Evolutionary conservation across 2,329 filamentous ascomycete genomes (phyloP).

Genomic region (Pseudogymnoascus sp.): DNA sequence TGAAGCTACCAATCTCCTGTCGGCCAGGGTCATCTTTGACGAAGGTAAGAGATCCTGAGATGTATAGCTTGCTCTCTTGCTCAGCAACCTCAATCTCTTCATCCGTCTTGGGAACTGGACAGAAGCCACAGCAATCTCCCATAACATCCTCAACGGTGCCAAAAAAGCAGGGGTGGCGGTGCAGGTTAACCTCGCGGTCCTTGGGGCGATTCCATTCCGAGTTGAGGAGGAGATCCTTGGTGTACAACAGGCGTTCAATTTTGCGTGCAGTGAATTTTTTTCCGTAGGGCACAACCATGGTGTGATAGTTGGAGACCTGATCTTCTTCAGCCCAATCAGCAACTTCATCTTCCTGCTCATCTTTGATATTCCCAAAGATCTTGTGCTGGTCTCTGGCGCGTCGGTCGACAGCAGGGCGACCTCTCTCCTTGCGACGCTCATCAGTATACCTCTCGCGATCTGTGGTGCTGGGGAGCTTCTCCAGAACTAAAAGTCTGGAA

Average conservation of each 20-base stretch:
- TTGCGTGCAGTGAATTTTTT: slow-evolving; percentile 53
- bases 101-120: slow-evolving; percentile 59
- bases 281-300: slow-evolving; percentile 65
- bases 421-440: slow-evolving; percentile 63
- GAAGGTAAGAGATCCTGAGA: slow-evolving; percentile 66
- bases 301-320: slow-evolving; percentile 73
- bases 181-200: slow-evolving; percentile 67
- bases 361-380: slow-evolving; percentile 67
- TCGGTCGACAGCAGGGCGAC: slow-evolving; percentile 51
- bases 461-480: slow-evolving; percentile 62
- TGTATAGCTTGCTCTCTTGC: slow-evolving; percentile 66
- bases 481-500: slow-evolving; percentile 70
- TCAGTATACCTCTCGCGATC: slow-evolving; percentile 65
- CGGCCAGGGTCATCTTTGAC: slow-evolving; percentile 75
- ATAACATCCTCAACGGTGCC: slow-evolving; percentile 68
- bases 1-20: slow-evolving; percentile 65
- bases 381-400: slow-evolving; percentile 32
- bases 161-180: slow-evolving; percentile 81
- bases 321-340: slow-evolving; percentile 75
- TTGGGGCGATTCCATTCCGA: slow-evolving; percentile 78
- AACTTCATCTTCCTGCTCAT: slow-evolving; percentile 68
- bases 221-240: slow-evolving; percentile 73
- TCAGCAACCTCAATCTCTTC: slow-evolving; percentile 66
- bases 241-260: slow-evolving; percentile 77
- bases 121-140: slow-evolving; percentile 73